Percentiles rank a stretch among this genome's conserved stretches.
Evolutionary conservation across 2,329 filamentous ascomycete genomes (phyloP).

Genomic region (Chaetothyriales sp.): DNA sequence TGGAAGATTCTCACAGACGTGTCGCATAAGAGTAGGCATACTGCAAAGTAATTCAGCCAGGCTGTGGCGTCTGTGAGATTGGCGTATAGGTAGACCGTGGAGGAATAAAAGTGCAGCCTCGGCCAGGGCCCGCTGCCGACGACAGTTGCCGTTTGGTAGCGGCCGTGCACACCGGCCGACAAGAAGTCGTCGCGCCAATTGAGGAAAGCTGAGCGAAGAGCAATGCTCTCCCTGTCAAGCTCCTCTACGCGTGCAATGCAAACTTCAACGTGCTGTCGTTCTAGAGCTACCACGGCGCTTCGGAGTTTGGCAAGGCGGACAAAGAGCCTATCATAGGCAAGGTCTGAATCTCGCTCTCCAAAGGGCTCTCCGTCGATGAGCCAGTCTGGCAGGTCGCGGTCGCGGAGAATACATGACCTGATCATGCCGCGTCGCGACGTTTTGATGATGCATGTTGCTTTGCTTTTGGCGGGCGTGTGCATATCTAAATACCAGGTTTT

Average conservation of each 20-base stretch:
- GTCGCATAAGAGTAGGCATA: slow-evolving; percentile 18
- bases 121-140: slow-evolving; percentile 2
- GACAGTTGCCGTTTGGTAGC: slow-evolving; percentile 6
- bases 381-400: slow-evolving; percentile 20
- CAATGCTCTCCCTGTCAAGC: slow-evolving; percentile 4
- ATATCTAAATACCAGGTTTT: slow-evolving; percentile 20
- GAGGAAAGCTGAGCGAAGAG: slow-evolving; percentile 6
- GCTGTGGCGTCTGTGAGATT: slow-evolving; percentile 14
- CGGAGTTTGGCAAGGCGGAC: slow-evolving; percentile 16
- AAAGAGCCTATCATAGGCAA: slow-evolving; percentile 21
- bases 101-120: slow-evolving; percentile 15
- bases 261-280: neutral
- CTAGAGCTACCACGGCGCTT: slow-evolving; percentile 1
- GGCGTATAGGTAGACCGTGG: slow-evolving; percentile 17
- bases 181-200: slow-evolving; percentile 7
- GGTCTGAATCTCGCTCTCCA: slow-evolving; percentile 21
- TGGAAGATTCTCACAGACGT: slow-evolving; percentile 15
- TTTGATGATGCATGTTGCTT: slow-evolving; percentile 18
- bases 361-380: slow-evolving; percentile 20
- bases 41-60: slow-evolving; percentile 20
- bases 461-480: neutral
- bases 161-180: slow-evolving; percentile 3
- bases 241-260: neutral
- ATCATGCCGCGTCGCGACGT: slow-evolving; percentile 21
- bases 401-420: slow-evolving; percentile 18